These are phyloP conservation scores for Stemphylium beticola DNA, from an alignment of 2,329 filamentous ascomycete species.

Conservation along the genomic window DNA sequence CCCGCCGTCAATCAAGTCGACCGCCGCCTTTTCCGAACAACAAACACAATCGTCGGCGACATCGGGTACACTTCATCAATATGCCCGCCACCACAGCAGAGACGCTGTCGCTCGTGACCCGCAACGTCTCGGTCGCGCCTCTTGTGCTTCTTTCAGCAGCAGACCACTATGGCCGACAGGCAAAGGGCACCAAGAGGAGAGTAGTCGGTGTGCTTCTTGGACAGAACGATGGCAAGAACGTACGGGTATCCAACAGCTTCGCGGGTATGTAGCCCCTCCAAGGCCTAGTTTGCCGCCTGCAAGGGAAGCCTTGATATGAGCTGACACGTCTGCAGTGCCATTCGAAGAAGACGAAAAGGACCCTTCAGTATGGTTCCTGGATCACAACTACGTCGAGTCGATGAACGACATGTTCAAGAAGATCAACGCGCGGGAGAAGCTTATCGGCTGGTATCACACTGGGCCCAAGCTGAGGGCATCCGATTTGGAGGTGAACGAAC, in stretches of 20 bases:
- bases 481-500: constrained; percentile 98
- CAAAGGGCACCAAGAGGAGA: constrained; percentile 84
- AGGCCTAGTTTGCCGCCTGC: constrained; percentile 21
- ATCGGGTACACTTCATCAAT: constrained; percentile 25
- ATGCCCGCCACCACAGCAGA: constrained; percentile 98
- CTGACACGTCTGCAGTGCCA: constrained; percentile 68
- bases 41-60: constrained; percentile 4
- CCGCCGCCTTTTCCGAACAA: constrained; percentile 11
- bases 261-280: constrained; percentile 68
- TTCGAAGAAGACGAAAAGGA: constrained; percentile 99
- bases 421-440: constrained; percentile 97
- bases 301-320: constrained; percentile 12
- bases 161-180: constrained; percentile 96
- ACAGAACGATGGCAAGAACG: constrained; percentile 94
- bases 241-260: constrained; percentile 98
- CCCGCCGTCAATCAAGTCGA: constrained; percentile 20
- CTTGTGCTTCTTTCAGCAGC: constrained; percentile 96
- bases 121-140: constrained; percentile 95
- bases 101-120: constrained; percentile 90
- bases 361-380: constrained; percentile 97
- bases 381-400: constrained; percentile 98
- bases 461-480: constrained; percentile 96
- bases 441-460: constrained; percentile 99
- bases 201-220: constrained; percentile 91
- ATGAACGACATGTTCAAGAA: constrained; percentile 99